Evolutionary conservation across 2,329 filamentous ascomycete species (phyloP), one percentile per base, ranked within the genome.

Genomic region (Chrysosporium queenslandicum): DNA sequence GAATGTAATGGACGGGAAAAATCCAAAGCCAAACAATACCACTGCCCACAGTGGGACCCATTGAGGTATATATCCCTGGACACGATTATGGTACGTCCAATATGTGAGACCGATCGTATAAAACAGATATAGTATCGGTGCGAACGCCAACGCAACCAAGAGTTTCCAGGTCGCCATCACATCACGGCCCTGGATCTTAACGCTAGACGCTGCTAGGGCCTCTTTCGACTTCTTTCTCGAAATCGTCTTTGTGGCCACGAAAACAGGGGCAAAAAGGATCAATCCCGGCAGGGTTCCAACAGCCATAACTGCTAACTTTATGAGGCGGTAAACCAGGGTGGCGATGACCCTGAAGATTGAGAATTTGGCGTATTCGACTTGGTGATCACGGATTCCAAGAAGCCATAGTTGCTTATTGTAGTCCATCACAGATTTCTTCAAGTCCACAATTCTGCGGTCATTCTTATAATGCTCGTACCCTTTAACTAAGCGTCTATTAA

Each of bases 131-230:
- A 94, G 76, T 14, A 86, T 77, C 0, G 89, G 89, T 0, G 88
- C 86, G 54, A 94, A 79, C 1, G 85, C 87, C 66, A 94, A 77
- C 7, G 88, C 83, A n/a, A 94, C 87, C 30, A 94, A 77, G 16
- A 94, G 79, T 68, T 95, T 95, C 89, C 89, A 95, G 0, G 89
- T 94, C 0, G 88, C 87, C 76, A 94, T 89, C 50, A 95, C 89
- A 66, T 95, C 89, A 55, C 83, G 81, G 20, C 86, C 89, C 64
- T 89, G 83, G 53, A 95, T 81, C 71, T 95, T 95, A 66, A 95
- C 89, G 0, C 85, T 85, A 4, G 87, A 94, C 12, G 84, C 87
- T 14, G 87, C 88, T 54, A 94, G 75, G 2, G 89, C 89, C 68
- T 89, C 85, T 63, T 81, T 82, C 8, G 88, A 87, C 71, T 94